A percentile compares a stretch with the other conserved stretches of the same genome.
Evolutionary conservation across 768 basidiomycete species (phyloP).

Genomic region (Dendrothele bispora): DNA sequence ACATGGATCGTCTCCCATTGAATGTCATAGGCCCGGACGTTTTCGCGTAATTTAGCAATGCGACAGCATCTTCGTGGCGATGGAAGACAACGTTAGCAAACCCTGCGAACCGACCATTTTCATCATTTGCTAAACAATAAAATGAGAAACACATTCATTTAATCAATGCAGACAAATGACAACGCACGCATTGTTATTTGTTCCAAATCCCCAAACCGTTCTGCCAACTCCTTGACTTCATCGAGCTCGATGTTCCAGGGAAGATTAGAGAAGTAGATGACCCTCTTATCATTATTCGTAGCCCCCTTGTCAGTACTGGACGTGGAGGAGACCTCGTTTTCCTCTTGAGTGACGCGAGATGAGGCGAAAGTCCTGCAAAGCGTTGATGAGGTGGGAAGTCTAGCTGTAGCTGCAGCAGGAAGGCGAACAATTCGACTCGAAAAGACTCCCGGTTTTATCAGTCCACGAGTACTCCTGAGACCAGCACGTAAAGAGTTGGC

Average conservation of each 20-base stretch:
- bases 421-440: too few relatives aligned
- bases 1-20: not conserved
- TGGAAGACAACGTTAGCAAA: slow-evolving; percentile 6
- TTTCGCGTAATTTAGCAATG: not conserved
- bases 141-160: not conserved
- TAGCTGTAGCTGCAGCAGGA: too few relatives aligned
- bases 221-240: slow-evolving; percentile 4
- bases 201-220: slow-evolving; percentile 1
- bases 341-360: too few relatives aligned
- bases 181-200: slow-evolving; percentile 6
- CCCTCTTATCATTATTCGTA: not conserved
- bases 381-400: too few relatives aligned
- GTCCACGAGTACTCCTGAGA: too few relatives aligned
- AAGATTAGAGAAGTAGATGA: slow-evolving; percentile 3
- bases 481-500: too few relatives aligned
- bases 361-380: slow-evolving; percentile 1
- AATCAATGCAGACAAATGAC: not conserved
- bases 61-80: not conserved
- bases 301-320: too few relatives aligned
- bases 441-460: too few relatives aligned
- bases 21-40: not conserved
- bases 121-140: not conserved
- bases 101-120: not conserved
- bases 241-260: slow-evolving; percentile 4
- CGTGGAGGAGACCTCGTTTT: too few relatives aligned